Conservation (phyloP, 352 stramenopile species). For the Globisporangium okanoganense region DNA sequence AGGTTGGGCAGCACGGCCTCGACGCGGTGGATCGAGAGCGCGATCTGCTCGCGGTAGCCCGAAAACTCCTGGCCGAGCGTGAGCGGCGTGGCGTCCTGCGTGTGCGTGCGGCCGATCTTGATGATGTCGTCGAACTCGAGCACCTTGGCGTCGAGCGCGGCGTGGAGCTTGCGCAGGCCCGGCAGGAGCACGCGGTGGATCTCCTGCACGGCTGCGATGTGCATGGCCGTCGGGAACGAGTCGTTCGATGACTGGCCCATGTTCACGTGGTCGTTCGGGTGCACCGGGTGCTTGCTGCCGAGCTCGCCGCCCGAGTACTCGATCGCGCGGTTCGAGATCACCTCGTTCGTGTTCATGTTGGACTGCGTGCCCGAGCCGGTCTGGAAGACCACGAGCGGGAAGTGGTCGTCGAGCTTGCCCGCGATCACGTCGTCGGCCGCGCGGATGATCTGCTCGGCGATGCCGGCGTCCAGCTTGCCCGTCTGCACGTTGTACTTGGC, state of each 20-base stretch:
- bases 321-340: constrained; percentile 73
- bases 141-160: constrained; percentile 82
- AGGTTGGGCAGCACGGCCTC: constrained; percentile 81
- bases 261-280: constrained; percentile 98
- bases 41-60: constrained; percentile 92
- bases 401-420: constrained; percentile 93
- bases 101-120: constrained; percentile 97
- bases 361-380: constrained; percentile 71
- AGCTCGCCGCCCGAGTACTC: constrained; percentile 42
- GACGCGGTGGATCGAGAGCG: constrained; percentile 87
- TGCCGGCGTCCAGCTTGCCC: constrained; percentile 71
- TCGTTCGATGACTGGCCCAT: constrained; percentile 97
- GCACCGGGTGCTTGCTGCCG: constrained; percentile 63
- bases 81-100: constrained; percentile 92
- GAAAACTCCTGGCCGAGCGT: constrained; percentile 98
- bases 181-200: constrained; percentile 73
- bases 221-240: constrained; percentile 97
- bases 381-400: constrained; percentile 88
- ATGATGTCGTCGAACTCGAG: constrained; percentile 93
- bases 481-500: constrained; percentile 90
- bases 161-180: constrained; percentile 76
- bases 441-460: constrained; percentile 89
- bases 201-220: constrained; percentile 92
- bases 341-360: constrained; percentile 81
- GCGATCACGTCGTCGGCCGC: constrained; percentile 92